These are phyloP conservation scores for Penstemon barbatus DNA, from an alignment of 257 asterid species.

Conservation along the genomic window DNA sequence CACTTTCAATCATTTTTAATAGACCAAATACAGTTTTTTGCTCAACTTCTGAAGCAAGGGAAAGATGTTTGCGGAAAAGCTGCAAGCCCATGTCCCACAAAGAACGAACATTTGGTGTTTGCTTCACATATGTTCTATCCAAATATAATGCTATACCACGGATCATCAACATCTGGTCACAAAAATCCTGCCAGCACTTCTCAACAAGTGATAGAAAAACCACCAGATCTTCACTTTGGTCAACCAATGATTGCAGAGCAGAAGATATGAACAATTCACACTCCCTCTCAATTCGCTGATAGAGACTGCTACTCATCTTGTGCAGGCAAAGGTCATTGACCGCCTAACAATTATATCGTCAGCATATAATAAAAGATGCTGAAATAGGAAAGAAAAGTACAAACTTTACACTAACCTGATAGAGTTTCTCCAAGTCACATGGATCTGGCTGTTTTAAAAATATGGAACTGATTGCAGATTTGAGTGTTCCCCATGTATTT, in stretches of 20 bases:
- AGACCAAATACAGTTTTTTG: conserved; percentile 90
- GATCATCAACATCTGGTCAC: conserved; percentile 95
- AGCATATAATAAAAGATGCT: conserved; percentile 29
- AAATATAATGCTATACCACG: conserved; percentile 93
- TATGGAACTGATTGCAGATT: conserved; percentile 88
- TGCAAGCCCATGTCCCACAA: conserved; percentile 99
- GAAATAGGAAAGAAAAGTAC: conserved; percentile 12
- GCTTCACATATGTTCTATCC: conserved; percentile 95
- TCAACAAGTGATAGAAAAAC: conserved; percentile 92
- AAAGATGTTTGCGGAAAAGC: conserved; percentile 89
- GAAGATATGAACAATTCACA: conserved; percentile 76
- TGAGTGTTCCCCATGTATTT: conserved; percentile 84
- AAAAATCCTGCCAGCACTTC: conserved; percentile 94
- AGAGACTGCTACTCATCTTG: conserved; percentile 92
- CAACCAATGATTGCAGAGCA: conserved; percentile 78
- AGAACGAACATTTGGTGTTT: conserved; percentile 80
- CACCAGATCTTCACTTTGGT: conserved; percentile 85
- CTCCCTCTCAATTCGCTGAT: conserved; percentile 80
- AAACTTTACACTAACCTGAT: conserved; percentile 55
- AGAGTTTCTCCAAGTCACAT: conserved; percentile 88
- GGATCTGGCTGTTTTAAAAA: conserved; percentile 93
- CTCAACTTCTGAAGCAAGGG: conserved; percentile 88
- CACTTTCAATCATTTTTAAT: conserved; percentile 85
- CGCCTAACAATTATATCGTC: conserved; percentile 51
- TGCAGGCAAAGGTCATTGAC: conserved; percentile 92